Evolutionary conservation across 2,329 filamentous ascomycete species (phyloP), one percentile per base, ranked within the genome.

Genomic region (Reticulascus tulasneorum): DNA sequence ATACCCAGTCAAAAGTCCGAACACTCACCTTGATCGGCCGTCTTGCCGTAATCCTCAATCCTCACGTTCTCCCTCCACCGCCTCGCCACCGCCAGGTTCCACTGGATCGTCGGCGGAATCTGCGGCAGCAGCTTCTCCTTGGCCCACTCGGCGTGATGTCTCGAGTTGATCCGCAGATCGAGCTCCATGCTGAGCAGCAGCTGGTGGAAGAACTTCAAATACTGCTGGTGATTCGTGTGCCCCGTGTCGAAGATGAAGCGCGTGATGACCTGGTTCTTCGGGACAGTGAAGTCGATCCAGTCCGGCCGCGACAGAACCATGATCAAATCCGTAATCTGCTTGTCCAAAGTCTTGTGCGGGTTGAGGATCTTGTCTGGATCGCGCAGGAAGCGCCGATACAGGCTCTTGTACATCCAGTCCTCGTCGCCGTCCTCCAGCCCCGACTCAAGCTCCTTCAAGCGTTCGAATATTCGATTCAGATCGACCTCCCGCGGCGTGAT

Each of bases 271-370:
- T 89, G 84, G 49, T 87, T 86, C 50, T 75, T 76, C 5, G 75
- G 74, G 23, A 71, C 66, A 19, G 81, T 83, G 48, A 87, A 86
- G 56, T 89, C 83, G 46, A 84, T 79, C 84, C 84, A 88, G 38
- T 78, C 72, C 0, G 75, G 69, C n/a, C 80, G 71, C 2, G 80
- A 82, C 9, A 89, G 63, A 1, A 83, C 81, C 47, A 78, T 70
- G 37, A 87, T 79, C 16, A 89, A 67, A 53, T 88, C 83, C 20
- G 72, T 77, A 41, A 89, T 87, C 56, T 89, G 84, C 53, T 72
- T 75, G 44, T 86, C 82, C 44, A 86, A 71, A 3, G 75, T 69
- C 44, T 70, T 75, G 51, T 84, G 81, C 4, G 81, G 79, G 29
- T 63, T 74, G 16, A 66, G 59, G 25, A 72, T 63, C 45, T 73